Evolutionary conservation across 768 basidiomycete genomes (phyloP), one percentile per base, ranked within the genome.

Genomic region (Naganishia vaughanmartiniae): DNA sequence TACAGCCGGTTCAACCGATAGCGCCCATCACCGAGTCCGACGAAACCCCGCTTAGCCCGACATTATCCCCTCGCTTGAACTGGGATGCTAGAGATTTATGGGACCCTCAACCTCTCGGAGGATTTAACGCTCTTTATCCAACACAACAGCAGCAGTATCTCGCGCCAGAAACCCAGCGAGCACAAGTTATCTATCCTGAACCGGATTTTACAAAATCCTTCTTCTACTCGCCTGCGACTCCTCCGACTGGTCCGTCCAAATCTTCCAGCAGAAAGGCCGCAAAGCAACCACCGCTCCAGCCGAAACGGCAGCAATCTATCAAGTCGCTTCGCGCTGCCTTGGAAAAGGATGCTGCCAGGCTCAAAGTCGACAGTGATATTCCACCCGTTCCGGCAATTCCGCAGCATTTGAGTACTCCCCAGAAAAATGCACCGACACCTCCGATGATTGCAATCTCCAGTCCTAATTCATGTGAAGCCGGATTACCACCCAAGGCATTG

Each of bases 181-280:
- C 65, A 4, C 65, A 60, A 21, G 36, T 31, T 4, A 48, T 39
- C 10, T 65, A 70, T 24, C 51, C 46, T 56, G 73, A 74, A 34
- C 78, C 78, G 56, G 79, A 80, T 55, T 80, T 77, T 54, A 72
- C 77, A 3, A 74, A 76, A 70, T 79, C 78, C 28, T 80, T 80
- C 77, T 80, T 80, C 70, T 80, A 80, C 68, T 76, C 76, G 67
- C 79, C 79, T 26, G 54, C 74, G 7, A 80, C 79, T 17, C 79
- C 79, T 28, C 78, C 77, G 6, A 48, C 42, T 24, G 51, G 55
- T 21, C 65, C 57, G n/a, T 56, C 53, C 4, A 56, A 72, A 21
- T 26, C 33, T 6, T 34, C 36, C 11, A 45, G 39, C 19, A 33
- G 39, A 36, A 54, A 65, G 4, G 39, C 63, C 21, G 48, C 57